A percentile compares a stretch with the other conserved stretches of the same genome.
These are phyloP conservation scores for Entomortierella beljakovae DNA, from an alignment of 192 early-diverging fungal species.

Conservation along the genomic window DNA sequence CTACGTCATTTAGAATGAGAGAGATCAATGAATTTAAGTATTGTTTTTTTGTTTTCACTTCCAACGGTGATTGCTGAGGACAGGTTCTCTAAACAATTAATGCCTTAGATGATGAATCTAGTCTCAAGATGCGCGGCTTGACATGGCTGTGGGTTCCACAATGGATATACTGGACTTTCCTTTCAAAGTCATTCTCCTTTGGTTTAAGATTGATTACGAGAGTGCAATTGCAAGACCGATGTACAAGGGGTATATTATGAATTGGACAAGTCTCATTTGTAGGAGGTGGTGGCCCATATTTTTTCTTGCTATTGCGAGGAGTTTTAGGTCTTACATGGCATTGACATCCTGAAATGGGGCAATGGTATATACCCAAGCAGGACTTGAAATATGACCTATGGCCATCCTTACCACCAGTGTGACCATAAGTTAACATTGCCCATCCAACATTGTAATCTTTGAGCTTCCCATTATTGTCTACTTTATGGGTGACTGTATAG, in stretches of 20 bases:
- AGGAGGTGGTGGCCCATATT: background rate
- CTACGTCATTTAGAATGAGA: no score
- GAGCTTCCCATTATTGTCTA: no score
- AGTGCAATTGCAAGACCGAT: no score
- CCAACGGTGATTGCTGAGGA: background rate
- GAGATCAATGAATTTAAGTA: no score
- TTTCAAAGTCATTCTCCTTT: no score
- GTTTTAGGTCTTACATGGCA: background rate
- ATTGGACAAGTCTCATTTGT: no score
- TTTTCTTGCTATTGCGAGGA: background rate
- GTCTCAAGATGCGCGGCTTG: background rate
- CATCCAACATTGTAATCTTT: no score
- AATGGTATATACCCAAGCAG: conserved; percentile 10
- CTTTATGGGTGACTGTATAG: background rate
- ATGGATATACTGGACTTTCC: no score
- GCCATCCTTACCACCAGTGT: background rate
- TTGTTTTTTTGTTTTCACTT: no score
- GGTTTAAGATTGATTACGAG: no score
- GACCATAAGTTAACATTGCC: background rate
- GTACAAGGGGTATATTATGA: no score
- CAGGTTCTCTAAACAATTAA: background rate
- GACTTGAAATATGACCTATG: background rate
- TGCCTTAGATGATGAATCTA: background rate
- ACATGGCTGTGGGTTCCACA: background rate
- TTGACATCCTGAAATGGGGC: background rate